These are phyloP conservation scores for Lactarius tabidus DNA, from an alignment of 768 basidiomycete genomes.

Conservation along the genomic window DNA sequence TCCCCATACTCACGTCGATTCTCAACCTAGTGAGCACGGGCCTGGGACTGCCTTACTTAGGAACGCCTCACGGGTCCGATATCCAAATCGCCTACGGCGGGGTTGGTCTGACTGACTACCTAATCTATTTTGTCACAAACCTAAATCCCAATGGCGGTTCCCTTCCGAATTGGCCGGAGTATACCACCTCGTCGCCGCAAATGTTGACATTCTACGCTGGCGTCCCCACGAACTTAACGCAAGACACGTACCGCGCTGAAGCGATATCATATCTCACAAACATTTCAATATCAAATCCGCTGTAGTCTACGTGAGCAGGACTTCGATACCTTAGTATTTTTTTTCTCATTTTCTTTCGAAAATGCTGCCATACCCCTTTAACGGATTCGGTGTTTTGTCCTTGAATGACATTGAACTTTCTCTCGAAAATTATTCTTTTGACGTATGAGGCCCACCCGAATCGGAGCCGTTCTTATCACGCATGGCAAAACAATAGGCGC, in stretches of 20 bases:
- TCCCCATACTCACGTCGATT: not conserved
- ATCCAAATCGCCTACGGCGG: constrained; percentile 9
- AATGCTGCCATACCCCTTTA: too few relatives aligned
- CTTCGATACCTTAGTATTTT: not conserved
- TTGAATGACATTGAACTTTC: too few relatives aligned
- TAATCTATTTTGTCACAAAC: constrained; percentile 29
- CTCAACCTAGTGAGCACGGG: constrained; percentile 34
- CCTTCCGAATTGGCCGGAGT: constrained; percentile 19
- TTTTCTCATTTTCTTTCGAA: not conserved
- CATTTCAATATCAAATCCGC: not conserved
- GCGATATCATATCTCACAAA: constrained; percentile 3
- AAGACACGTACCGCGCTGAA: constrained; percentile 25
- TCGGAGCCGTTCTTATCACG: too few relatives aligned
- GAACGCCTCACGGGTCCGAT: constrained; percentile 25
- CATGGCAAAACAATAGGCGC: too few relatives aligned
- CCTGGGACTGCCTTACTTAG: constrained; percentile 31
- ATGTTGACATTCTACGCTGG: constrained; percentile 20
- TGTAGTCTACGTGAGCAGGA: not conserved
- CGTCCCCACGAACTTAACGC: constrained; percentile 11
- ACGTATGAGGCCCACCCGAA: too few relatives aligned
- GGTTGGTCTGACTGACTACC: constrained; percentile 20
- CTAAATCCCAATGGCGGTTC: constrained; percentile 30
- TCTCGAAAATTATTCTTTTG: too few relatives aligned
- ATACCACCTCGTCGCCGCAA: constrained; percentile 10
- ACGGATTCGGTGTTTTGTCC: too few relatives aligned